phyloP scores from a whole-genome alignment of 164 flowering plant species.

The Protea cynaroides region DNA sequence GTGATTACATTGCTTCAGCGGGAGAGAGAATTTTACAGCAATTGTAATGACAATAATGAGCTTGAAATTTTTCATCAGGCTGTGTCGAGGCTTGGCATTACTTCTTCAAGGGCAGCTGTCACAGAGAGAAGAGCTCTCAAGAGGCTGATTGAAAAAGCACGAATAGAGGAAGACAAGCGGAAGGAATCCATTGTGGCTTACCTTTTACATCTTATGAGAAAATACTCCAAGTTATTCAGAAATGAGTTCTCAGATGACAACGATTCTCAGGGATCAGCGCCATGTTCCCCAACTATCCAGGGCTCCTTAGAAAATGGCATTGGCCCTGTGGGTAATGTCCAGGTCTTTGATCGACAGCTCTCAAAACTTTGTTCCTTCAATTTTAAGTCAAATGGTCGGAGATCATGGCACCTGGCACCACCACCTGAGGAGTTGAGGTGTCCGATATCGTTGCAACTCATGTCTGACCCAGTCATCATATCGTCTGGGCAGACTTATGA shows the following conservation, averaged over 20 bases:
- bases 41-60: slow-evolving; percentile 55
- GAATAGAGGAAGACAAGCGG: slow-evolving; percentile 85
- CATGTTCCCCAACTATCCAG: slow-evolving; percentile 87
- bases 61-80: slow-evolving; percentile 91
- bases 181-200: slow-evolving; percentile 94
- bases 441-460: slow-evolving; percentile 94
- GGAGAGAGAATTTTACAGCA: slow-evolving; percentile 57
- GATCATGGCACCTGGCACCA: slow-evolving; percentile 61
- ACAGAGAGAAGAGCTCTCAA: slow-evolving; percentile 92
- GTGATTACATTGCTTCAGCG: slow-evolving; percentile 85
- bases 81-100: slow-evolving; percentile 79
- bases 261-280: slow-evolving; percentile 97
- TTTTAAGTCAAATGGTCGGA: slow-evolving; percentile 49
- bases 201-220: slow-evolving; percentile 90
- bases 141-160: slow-evolving; percentile 79
- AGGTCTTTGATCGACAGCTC: slow-evolving; percentile 70
- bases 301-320: slow-evolving; percentile 53
- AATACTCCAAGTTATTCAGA: slow-evolving; percentile 88
- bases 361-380: slow-evolving; percentile 78
- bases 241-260: slow-evolving; percentile 84
- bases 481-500: slow-evolving; percentile 98
- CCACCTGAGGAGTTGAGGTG: slow-evolving; percentile 97
- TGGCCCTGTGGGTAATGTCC: slow-evolving; percentile 33
- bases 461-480: slow-evolving; percentile 94
- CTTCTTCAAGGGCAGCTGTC: slow-evolving; percentile 92